A percentile compares a stretch with the other conserved stretches of the same genome.
Conservation (phyloP, 257 asterid genomes). For the Solanum bulbocastanum region DNA sequence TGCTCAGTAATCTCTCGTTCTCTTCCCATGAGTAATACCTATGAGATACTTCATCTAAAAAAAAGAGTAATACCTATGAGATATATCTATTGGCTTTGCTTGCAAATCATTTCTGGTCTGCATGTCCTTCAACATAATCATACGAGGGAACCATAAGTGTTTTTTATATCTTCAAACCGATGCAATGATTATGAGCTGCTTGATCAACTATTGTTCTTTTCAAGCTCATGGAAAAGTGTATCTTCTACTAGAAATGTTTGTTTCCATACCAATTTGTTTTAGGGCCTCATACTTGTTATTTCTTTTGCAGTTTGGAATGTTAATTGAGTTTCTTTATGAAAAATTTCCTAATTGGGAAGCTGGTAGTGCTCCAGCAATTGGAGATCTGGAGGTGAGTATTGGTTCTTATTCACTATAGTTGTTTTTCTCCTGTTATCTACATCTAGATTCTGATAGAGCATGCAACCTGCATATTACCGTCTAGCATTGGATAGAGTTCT, state of each 20-base stretch:
- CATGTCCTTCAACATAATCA: background rate
- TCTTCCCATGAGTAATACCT: constrained; percentile 2
- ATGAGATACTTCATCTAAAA: background rate
- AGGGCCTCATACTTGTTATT: background rate
- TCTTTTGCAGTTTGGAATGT: constrained; percentile 81
- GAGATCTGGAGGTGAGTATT: constrained; percentile 75
- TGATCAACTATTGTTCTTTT: background rate
- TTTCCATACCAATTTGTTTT: background rate
- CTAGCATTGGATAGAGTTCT: background rate
- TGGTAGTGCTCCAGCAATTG: constrained; percentile 64
- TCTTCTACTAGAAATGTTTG: background rate
- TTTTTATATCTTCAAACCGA: background rate
- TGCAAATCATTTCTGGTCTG: background rate
- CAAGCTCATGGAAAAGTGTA: background rate
- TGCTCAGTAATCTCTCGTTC: background rate
- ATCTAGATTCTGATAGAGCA: background rate
- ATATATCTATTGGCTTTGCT: background rate
- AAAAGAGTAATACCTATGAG: background rate
- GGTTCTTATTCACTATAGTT: background rate
- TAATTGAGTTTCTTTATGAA: constrained; percentile 75
- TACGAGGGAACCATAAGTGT: background rate
- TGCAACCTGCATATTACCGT: background rate
- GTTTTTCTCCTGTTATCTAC: background rate
- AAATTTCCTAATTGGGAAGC: constrained; percentile 54
- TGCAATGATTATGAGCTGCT: background rate